These are phyloP conservation scores for Diospyros kaki DNA, from an alignment of 148 eudicot genomes.

Conservation along the genomic window DNA sequence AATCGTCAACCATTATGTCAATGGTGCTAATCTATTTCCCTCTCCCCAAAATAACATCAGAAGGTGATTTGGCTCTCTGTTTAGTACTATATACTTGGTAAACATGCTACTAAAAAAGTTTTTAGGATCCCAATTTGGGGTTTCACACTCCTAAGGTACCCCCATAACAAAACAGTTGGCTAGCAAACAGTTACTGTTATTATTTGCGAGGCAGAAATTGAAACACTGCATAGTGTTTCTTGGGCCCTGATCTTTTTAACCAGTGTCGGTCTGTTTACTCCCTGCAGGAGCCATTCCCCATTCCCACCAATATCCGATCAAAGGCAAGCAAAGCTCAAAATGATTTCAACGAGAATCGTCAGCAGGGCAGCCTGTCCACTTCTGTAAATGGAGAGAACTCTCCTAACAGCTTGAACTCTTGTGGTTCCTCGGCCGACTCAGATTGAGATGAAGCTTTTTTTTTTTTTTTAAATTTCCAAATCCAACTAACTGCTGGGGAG, in stretches of 20 bases:
- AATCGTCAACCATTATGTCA: too few species aligned
- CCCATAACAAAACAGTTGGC: too few species aligned
- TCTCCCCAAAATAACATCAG: neutral
- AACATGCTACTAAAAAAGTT: too few species aligned
- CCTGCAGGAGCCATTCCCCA: slow-evolving; percentile 66
- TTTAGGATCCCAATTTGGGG: too few species aligned
- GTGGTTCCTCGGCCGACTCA: slow-evolving; percentile 2
- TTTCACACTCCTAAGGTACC: too few species aligned
- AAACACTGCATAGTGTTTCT: too few species aligned
- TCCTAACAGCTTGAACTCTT: slow-evolving; percentile 5
- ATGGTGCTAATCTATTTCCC: too few species aligned
- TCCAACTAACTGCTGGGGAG: slow-evolving; percentile 9
- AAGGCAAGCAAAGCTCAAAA: slow-evolving; percentile 26
- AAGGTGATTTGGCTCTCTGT: neutral
- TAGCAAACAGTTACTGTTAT: too few species aligned
- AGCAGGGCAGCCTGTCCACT: slow-evolving; percentile 17
- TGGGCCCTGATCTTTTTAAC: too few species aligned
- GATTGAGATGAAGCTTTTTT: neutral
- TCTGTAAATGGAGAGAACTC: slow-evolving; percentile 8
- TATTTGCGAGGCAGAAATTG: too few species aligned
- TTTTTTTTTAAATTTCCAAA: neutral
- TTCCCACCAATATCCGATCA: slow-evolving; percentile 37
- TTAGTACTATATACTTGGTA: neutral
- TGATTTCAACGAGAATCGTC: neutral
- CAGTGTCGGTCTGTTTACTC: neutral